Percentiles rank a stretch among this genome's conserved stretches.
Conservation (phyloP, 768 basidiomycete genomes). For the Phlebiopsis gigantea region DNA sequence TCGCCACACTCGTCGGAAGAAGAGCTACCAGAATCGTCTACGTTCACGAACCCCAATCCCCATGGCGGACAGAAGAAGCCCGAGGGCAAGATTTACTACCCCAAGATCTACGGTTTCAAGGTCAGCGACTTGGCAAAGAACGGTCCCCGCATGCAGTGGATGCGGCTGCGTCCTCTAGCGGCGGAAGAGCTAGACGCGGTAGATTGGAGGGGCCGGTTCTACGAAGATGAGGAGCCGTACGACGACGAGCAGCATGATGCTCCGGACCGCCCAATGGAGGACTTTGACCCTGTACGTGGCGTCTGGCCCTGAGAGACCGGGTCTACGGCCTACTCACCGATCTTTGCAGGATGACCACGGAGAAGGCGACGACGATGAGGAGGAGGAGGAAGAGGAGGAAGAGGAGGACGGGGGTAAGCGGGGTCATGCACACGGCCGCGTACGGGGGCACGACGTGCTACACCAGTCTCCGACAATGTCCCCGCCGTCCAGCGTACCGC, state of each 20-base stretch:
- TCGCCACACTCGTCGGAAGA: conserved; percentile 40
- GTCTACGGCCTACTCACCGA: not conserved
- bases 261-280: conserved; percentile 75
- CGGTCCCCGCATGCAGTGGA: conserved; percentile 97
- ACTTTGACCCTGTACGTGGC: conserved; percentile 71
- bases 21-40: conserved; percentile 25
- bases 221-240: conserved; percentile 71
- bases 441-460: conserved; percentile 1
- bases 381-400: conserved; percentile 51
- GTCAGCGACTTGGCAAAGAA: conserved; percentile 93
- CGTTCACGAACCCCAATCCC: conserved; percentile 84
- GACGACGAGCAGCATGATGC: conserved; percentile 37
- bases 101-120: conserved; percentile 95
- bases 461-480: conserved; percentile 39
- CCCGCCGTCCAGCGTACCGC: conserved; percentile 43
- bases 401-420: conserved; percentile 31
- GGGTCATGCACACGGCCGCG: conserved; percentile 9
- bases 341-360: conserved; percentile 28
- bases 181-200: conserved; percentile 80
- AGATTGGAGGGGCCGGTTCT: conserved; percentile 89
- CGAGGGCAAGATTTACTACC: conserved; percentile 80
- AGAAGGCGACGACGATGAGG: conserved; percentile 44
- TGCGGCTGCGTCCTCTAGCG: conserved; percentile 80
- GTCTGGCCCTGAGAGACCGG: not conserved
- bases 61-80: conserved; percentile 88